Base-by-base conservation (phyloP, 108 stramenopile species). In the Skeletonema potamos region DNA sequence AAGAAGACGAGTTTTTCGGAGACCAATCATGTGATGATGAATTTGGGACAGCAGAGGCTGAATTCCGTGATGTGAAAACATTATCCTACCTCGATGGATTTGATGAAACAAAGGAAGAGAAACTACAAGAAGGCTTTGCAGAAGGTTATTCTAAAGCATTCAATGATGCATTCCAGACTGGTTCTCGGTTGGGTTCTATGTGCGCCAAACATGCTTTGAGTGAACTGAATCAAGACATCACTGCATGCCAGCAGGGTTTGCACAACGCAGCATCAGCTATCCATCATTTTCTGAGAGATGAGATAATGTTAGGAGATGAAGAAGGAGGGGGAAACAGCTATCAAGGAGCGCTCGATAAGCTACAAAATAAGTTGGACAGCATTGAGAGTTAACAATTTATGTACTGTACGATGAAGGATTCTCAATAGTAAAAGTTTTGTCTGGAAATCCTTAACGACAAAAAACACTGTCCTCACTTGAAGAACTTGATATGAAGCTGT, bases 121-220 rank as follows among this genome's bases (percentile, higher is more conserved):
- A 62, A 34, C 33, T 93, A 24, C 92, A 93, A 74, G 85, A 90
- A 60, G 92, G 92, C 55, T 93, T 93, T 68, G 82, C 86, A 48
- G 63, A 66, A 43, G 92, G 92, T n/a, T 91, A 84, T 70, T 77
- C 64, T 48, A 75, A 85, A 67, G 63, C 82, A 11, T 87, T 84
- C 64, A 64, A 73, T 36, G 70, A 68, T 46, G 71, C 89, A 26
- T 66, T 64, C 61, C 44, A 66, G 17, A 74, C 90, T n/a, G 92
- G 92, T 5, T 44, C 54, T 27, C 27, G 63, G 26, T 57, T 92
- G 24, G 91, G 91, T n/a, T 82, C 64, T 36, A 33, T 80, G 34
- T 68, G 66, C 30, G 67, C 63, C 2, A 51, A 20, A 51, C 5
- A n/a, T 8, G 13, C 24, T 0, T 27, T 34, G 2, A 9, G 37